phyloP scores from a whole-genome alignment of 2,329 filamentous ascomycete genomes.

The Scedosporium boydii region DNA sequence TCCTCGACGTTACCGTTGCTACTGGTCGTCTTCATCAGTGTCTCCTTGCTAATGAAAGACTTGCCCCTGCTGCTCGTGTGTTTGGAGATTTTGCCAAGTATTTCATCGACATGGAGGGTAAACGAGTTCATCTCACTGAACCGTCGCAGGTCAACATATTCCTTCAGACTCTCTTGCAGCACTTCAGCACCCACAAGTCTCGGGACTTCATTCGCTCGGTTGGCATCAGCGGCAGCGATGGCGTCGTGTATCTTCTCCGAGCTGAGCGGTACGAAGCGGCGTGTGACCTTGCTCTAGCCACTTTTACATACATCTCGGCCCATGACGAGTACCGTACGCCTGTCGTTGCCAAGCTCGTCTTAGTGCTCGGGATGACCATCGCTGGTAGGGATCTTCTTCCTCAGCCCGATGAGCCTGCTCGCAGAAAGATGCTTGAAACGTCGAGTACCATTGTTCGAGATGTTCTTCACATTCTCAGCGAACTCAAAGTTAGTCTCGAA shows the following conservation, averaged over 20 bases:
- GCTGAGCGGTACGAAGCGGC: conserved; percentile 20
- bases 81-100: conserved; percentile 21
- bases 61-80: conserved; percentile 15
- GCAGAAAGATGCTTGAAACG: conserved; percentile 27
- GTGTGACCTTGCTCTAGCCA: conserved; percentile 20
- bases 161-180: conserved; percentile 19
- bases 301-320: conserved; percentile 22
- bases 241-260: conserved; percentile 18
- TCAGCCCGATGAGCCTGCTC: conserved; percentile 21
- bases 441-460: conserved; percentile 30
- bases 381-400: conserved; percentile 25
- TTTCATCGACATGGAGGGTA: conserved; percentile 21
- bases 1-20: conserved; percentile 24
- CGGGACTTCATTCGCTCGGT: conserved; percentile 24
- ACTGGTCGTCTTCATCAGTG: conserved; percentile 24
- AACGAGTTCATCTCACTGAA: conserved; percentile 18
- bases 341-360: conserved; percentile 22
- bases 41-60: conserved; percentile 17
- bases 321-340: conserved; percentile 19
- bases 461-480: conserved; percentile 26
- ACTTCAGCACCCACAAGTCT: conserved; percentile 24
- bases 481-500: conserved; percentile 30
- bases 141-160: conserved; percentile 20
- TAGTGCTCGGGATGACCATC: conserved; percentile 22
- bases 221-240: conserved; percentile 22